Percentiles rank a stretch among this genome's conserved stretches.
phyloP scores from a whole-genome alignment of 768 basidiomycete genomes.

The Artomyces pyxidatus region DNA sequence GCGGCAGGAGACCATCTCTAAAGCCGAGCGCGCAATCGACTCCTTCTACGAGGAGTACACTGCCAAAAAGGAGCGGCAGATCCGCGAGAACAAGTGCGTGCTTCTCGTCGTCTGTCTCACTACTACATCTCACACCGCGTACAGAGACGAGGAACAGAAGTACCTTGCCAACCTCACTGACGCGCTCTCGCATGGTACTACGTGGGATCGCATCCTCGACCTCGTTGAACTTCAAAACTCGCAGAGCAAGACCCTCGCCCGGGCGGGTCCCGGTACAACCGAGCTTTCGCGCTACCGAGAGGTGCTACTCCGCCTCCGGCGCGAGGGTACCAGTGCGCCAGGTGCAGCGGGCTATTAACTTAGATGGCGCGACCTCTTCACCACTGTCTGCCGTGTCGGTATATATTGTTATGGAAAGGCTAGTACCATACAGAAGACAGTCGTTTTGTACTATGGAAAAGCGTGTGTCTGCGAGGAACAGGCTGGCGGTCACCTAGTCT shows the following conservation, averaged over 20 bases:
- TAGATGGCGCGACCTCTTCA: background rate
- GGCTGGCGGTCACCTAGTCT: no score
- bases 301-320: constrained; percentile 76
- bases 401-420: no score
- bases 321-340: constrained; percentile 87
- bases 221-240: constrained; percentile 88
- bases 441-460: no score
- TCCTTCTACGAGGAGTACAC: constrained; percentile 88
- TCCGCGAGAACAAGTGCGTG: constrained; percentile 91
- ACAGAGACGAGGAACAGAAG: constrained; percentile 79
- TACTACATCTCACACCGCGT: constrained; percentile 1
- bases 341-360: constrained; percentile 86
- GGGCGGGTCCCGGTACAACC: constrained; percentile 79
- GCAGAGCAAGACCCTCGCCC: constrained; percentile 91
- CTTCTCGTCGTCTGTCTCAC: background rate
- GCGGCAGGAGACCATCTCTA: constrained; percentile 75
- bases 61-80: constrained; percentile 80
- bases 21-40: constrained; percentile 82
- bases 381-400: no score
- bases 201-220: constrained; percentile 91
- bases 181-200: constrained; percentile 80
- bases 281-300: constrained; percentile 91
- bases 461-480: no score
- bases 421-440: no score
- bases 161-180: constrained; percentile 68